These are phyloP conservation scores for Solanum pinnatisectum DNA, from an alignment of 257 asterid genomes.

Conservation along the genomic window DNA sequence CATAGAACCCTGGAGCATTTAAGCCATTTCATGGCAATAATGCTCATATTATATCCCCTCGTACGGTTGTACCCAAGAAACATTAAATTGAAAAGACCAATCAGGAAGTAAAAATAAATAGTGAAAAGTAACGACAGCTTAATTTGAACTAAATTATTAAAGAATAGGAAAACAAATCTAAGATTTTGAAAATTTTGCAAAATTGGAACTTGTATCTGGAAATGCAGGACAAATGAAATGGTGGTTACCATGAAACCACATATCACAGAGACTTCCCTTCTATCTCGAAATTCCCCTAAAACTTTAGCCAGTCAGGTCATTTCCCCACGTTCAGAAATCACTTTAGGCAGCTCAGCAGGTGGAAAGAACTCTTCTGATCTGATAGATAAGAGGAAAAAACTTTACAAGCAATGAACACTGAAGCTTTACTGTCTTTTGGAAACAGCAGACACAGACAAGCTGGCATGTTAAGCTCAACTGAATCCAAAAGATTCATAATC, in stretches of 20 bases:
- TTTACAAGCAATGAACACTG: background rate
- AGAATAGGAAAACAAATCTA: background rate
- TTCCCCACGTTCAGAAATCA: background rate
- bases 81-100: background rate
- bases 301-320: background rate
- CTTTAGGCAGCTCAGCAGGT: background rate
- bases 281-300: background rate
- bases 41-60: background rate
- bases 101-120: background rate
- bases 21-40: background rate
- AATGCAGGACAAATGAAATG: background rate
- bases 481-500: background rate
- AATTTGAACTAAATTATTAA: background rate
- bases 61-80: background rate
- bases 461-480: background rate
- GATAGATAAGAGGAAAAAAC: background rate
- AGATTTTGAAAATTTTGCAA: background rate
- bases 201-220: background rate
- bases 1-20: background rate
- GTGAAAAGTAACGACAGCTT: background rate
- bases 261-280: background rate
- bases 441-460: background rate
- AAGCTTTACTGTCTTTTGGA: background rate
- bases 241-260: background rate
- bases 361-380: background rate